Evolutionary conservation across 148 eudicot genomes (phyloP).

Genomic region (Bassia scoparia): DNA sequence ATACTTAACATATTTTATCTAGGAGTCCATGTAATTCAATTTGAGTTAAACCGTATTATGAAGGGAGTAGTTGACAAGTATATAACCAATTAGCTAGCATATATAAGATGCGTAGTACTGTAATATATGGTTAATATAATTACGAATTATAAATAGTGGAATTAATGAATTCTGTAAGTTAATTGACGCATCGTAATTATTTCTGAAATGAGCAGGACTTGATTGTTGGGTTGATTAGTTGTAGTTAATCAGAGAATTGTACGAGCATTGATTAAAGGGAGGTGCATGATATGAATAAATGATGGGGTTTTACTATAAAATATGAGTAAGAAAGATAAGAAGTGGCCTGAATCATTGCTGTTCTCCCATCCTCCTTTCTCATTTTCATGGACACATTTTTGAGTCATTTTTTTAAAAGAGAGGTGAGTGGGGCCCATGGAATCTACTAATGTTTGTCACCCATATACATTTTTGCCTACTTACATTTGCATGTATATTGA

Average conservation of each 20-base stretch:
- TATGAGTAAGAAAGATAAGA: neutral
- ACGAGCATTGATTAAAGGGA: conserved; percentile 17
- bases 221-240: neutral
- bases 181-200: too few species aligned
- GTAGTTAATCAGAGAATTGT: neutral
- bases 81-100: too few species aligned
- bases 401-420: neutral
- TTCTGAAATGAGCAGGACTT: neutral
- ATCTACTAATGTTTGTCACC: conserved; percentile 13
- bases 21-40: too few species aligned
- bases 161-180: too few species aligned
- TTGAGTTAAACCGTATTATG: too few species aligned
- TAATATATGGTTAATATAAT: too few species aligned
- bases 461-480: neutral
- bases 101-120: too few species aligned
- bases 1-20: too few species aligned
- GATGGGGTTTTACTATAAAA: conserved; percentile 15
- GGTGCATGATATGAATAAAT: conserved; percentile 4
- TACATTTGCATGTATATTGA: neutral
- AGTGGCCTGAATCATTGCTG: conserved; percentile 33
- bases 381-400: neutral
- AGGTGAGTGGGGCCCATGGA: conserved; percentile 25
- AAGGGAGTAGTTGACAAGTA: too few species aligned
- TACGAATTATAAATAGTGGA: too few species aligned
- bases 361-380: conserved; percentile 9